Base-by-base conservation (phyloP, 257 asterid genomes). In the Capsicum chinense region DNA sequence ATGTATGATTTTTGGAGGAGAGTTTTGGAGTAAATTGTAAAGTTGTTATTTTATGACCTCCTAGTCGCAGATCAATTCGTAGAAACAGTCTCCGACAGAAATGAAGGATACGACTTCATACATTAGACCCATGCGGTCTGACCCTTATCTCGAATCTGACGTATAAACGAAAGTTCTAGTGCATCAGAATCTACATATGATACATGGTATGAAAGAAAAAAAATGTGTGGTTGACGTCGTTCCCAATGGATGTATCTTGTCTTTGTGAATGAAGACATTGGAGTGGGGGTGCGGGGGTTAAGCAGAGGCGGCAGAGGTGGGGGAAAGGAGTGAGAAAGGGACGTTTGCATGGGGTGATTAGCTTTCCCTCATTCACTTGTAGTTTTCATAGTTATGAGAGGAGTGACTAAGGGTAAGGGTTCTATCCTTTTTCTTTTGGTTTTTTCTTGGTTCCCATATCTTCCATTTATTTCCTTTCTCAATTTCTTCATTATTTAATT, bases 281-380 rank as follows among this genome's bases (percentile, higher is more conserved):
- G 56, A 48, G 85, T 52, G 89, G 86, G 85, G 92, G 79, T 86
- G 91, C 71, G 89, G 90, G 91, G 92, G 3, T 89, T 83, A 6
- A 68, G 47, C 92, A 89, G 93, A 87, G 83, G 93, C 92, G 92
- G 93, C 91, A 90, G 95, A 89, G 91, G 92, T 90, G 94, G 94
- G 94, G 94, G 93, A 87, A 85, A 85, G 92, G 91, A 89, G 91
- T 84, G 87, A 88, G 98, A 94, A 90, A 92, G 87, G 90, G 97
- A 94, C 97, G 87, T 90, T 83, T 94, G 97, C 94, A 93, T 93
- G 97, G 91, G 86, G 74, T 81, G 87, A 91, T 91, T 95, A 88
- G 90, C 94, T 91, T 91, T 95, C 90, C 87, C 92, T 88, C 97
- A 91, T 95, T 92, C 97, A 95, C 60, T 95, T 89, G 98, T 95